Evolutionary conservation across 805 yeast species (phyloP).

Genomic region (Ogataea parapolymorpha): DNA sequence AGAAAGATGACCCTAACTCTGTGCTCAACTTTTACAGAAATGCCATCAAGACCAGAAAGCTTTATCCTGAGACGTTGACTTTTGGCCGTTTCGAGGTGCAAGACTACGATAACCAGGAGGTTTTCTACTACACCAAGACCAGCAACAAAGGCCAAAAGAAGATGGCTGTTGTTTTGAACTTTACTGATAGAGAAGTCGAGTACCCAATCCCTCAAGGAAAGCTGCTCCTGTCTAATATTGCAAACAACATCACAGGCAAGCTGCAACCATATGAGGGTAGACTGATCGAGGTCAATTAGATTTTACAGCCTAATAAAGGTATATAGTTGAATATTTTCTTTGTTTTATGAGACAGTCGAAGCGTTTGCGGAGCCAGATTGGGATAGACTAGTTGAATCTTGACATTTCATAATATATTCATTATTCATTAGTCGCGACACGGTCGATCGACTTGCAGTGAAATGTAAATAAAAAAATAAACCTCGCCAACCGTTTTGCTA

Average conservation of each 20-base stretch:
- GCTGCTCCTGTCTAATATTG: neutral
- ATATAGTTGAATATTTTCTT: neutral
- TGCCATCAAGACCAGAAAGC: slow-evolving; percentile 42
- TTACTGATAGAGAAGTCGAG: slow-evolving; percentile 29
- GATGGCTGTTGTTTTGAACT: slow-evolving; percentile 42
- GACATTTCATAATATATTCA: too few relatives aligned
- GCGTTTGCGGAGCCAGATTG: too few relatives aligned
- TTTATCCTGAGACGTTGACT: slow-evolving; percentile 40
- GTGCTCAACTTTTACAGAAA: slow-evolving; percentile 44
- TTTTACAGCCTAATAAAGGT: too few relatives aligned
- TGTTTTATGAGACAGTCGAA: too few relatives aligned
- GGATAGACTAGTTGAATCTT: too few relatives aligned
- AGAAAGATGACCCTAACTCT: slow-evolving; percentile 44
- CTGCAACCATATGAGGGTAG: slow-evolving; percentile 3
- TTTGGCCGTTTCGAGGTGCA: slow-evolving; percentile 44
- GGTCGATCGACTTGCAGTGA: neutral
- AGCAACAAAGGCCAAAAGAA: slow-evolving; percentile 25
- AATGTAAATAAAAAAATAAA: slow-evolving; percentile 3
- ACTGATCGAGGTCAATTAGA: neutral
- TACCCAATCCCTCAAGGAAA: slow-evolving; percentile 1
- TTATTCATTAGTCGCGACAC: neutral
- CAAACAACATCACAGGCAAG: neutral
- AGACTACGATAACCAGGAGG: slow-evolving; percentile 40
- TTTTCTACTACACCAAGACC: slow-evolving; percentile 42
- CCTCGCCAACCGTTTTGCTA: slow-evolving; percentile 2